phyloP scores from a whole-genome alignment of 75 land plant species.

The Azolla pinnata region DNA sequence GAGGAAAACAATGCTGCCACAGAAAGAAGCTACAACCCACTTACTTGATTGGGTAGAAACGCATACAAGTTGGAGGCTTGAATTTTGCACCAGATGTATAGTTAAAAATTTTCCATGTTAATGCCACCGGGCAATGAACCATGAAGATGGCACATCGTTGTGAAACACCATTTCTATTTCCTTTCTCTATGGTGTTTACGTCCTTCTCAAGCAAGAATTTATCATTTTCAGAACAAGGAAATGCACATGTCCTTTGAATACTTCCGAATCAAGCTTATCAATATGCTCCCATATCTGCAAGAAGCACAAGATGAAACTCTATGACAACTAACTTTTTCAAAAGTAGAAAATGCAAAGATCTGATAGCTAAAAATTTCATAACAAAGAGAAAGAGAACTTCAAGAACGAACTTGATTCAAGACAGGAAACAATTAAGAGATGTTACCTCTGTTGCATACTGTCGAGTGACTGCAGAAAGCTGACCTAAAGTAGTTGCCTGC shows the following conservation, averaged over 20 bases:
- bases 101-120: not conserved
- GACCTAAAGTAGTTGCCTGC: constrained; percentile 61
- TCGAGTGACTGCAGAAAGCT: constrained; percentile 63
- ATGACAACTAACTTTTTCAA: not conserved
- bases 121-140: not conserved
- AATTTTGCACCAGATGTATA: not conserved
- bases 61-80: not conserved
- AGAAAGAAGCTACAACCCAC: not conserved
- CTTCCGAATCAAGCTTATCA: constrained; percentile 61
- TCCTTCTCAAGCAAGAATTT: constrained; percentile 41
- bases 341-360: too few relatives aligned
- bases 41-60: not conserved
- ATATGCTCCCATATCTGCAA: constrained; percentile 77
- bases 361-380: too few relatives aligned
- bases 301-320: not conserved
- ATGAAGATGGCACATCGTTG: too few relatives aligned
- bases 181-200: not conserved
- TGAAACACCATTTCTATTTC: not conserved
- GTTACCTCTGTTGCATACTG: constrained; percentile 74
- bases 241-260: constrained; percentile 40
- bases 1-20: not conserved
- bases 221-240: constrained; percentile 49
- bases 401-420: too few relatives aligned
- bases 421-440: not conserved
- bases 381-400: too few relatives aligned